Evolutionary conservation across 768 basidiomycete genomes (phyloP).

Genomic region (Boletus coccyginus): DNA sequence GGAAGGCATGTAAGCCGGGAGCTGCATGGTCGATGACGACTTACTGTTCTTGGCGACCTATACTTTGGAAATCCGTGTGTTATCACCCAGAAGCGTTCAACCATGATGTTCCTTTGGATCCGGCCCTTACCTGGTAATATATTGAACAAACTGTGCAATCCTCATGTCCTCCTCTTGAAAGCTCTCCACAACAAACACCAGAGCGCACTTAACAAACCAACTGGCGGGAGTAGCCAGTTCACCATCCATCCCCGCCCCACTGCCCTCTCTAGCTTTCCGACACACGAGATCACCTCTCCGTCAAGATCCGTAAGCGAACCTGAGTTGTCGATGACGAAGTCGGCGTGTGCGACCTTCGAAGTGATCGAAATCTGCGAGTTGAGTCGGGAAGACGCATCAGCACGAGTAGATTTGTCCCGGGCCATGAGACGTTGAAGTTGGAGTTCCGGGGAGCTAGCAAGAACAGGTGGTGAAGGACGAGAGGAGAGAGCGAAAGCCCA

Average conservation of each 20-base stretch:
- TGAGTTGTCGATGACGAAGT: constrained; percentile 86
- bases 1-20: neutral
- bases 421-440: constrained; percentile 82
- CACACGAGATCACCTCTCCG: constrained; percentile 38
- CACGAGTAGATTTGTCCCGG: constrained; percentile 63
- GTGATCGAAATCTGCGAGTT: constrained; percentile 77
- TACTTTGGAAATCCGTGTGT: neutral
- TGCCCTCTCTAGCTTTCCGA: constrained; percentile 41
- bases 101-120: neutral
- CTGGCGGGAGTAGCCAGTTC: constrained; percentile 60
- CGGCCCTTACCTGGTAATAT: neutral
- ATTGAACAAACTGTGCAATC: neutral
- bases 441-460: constrained; percentile 67
- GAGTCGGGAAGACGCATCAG: constrained; percentile 73
- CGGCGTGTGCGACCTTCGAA: constrained; percentile 81
- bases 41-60: neutral
- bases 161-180: constrained; percentile 17
- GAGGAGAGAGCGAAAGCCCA: neutral
- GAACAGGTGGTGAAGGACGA: neutral
- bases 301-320: constrained; percentile 69
- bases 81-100: neutral
- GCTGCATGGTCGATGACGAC: neutral
- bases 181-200: constrained; percentile 38
- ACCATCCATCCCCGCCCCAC: constrained; percentile 59
- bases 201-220: constrained; percentile 47